Evolutionary conservation across 768 basidiomycete species (phyloP), one percentile per base, ranked within the genome.

Genomic region (Macrolepiota albuminosa): DNA sequence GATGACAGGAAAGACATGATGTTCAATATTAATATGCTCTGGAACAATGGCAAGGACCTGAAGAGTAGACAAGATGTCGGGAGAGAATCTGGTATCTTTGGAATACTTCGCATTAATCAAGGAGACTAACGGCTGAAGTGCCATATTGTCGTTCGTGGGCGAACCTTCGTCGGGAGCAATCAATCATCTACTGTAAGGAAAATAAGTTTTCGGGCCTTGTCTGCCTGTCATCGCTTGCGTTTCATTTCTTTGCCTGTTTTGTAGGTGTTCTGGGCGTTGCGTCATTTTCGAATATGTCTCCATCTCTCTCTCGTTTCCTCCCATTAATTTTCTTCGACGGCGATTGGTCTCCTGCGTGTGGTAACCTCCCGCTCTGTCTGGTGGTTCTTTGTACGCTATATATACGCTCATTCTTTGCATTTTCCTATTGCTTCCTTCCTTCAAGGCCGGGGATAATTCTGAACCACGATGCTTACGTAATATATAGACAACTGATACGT

Each of bases 31-130:
- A 26, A 82, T 67, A 59, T 78, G 75, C 24, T 81, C 78, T 0
- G 91, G 88, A 3, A 88, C 77, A 18, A 84, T 83, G 3, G 82
- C 84, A 29, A 88, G 69, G 54, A 91, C 78, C 58, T 88, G 81
- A 24, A 93, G 76, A 60, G 84, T 85, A 6, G 81, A 79, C 13
- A 91, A 67, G 11, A 90, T 63, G 6, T 84, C 77, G 9, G 69
- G 9, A 4, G 86, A 84, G 34, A 89, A 82, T 40, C 69, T 68
- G 4, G 61, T 64, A 57, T 65, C 61, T 48, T 59, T 64, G 16
- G 71, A 54, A 49, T 60, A 61, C 46, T 71, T 66, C 3, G 80
- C 71, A 39, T 78, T 78, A 47, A 85, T 77, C 21, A 80, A 65
- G 61, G 76, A 72, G 33, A 76, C 57, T 40, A 71, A 83, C 11